Evolutionary conservation across 257 asterid genomes (phyloP), one percentile per base, ranked within the genome.

Genomic region (Oldenlandia corymbosa): DNA sequence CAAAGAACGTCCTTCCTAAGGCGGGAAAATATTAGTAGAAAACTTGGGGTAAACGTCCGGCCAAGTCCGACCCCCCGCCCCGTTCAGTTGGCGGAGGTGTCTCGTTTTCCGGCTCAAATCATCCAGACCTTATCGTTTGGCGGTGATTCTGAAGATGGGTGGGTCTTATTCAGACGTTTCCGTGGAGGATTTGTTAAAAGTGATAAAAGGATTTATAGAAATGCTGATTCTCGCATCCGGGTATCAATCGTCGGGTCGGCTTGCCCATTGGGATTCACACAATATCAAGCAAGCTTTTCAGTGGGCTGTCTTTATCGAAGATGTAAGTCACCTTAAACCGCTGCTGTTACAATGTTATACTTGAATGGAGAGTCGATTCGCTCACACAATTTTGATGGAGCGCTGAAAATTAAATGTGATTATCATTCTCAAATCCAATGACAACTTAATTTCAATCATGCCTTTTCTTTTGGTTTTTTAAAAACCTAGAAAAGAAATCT

Each of bases 141-240:
- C 21, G 16, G 5, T 1, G 23, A 41, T 18, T 2, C 45, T 14
- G n/a, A 28, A 32, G 34, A 84, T 84, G 91, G 81, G 39, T 26
- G 79, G 91, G 87, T 77, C 84, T 3, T 69, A 83, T 52, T 77
- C 88, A 20, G 73, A 72, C 12, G 28, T 80, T 53, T 75, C 88
- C 59, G 67, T 76, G 12, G 79, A 76, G 56, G 94, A 90, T 71
- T 63, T 90, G 68, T 48, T 80, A 75, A 70, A 63, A 63, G 66
- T 82, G 68, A 70, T 85, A 7, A 76, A 79, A 63, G 85, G 75
- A 54, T 90, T 81, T 77, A 50, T 80, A 9, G 90, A 85, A 62
- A 75, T 87, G 83, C 20, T 78, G 75, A 68, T 87, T 80, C 75
- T 90, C 46, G 86, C 94, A 47, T 80, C 86, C 52, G 94, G 95